Evolutionary conservation across 805 yeast species (phyloP), one percentile per base, ranked within the genome.

Genomic region (Metschnikowia gelsemii): DNA sequence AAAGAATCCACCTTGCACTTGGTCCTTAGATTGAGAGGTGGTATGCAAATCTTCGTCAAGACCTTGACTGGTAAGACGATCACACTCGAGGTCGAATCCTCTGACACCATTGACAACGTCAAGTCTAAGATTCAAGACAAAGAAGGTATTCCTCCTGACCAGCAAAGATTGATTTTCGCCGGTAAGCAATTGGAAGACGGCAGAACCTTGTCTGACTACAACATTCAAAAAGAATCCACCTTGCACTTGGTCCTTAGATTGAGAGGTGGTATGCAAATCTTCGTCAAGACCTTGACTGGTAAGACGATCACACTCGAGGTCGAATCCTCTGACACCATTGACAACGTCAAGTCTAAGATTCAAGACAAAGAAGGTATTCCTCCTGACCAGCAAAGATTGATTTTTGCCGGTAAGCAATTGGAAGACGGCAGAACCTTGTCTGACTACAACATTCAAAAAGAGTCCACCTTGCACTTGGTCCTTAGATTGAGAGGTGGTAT

Each of bases 321-420:
- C 58, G 96, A 89, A 77, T 88, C 97, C 51, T 87, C 96, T 47
- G 97, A 90, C 80, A 88, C 96, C 50, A 88, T 91, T 66, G 96
- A 89, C 80, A 88, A 87, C 52, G 79, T 75, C 76, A 90, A 88
- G 79, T 77, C 95, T 62, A 89, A 89, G 80, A 89, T 90, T 66
- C 96, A 87, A 79, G 96, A 88, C 78, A 88, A 87, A 76, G 96
- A 89, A 72, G 96, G 96, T 64, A 88, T 89, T 62, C 96, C 97
- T 68, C 96, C 96, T 59, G 96, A 88, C 73, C 96, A 89, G 72
- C 97, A 90, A 76, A 84, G 96, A 76, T 81, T 89, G 62, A 88
- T 90, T 76, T 90, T 89, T 63, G 96, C 96, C 61, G 96, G 96
- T 80, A 89, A 88, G 79, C 96, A 87, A 76, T 82, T 89, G 69